These are phyloP conservation scores for Arachis monticola DNA, from an alignment of 331 rosid species.

Conservation along the genomic window DNA sequence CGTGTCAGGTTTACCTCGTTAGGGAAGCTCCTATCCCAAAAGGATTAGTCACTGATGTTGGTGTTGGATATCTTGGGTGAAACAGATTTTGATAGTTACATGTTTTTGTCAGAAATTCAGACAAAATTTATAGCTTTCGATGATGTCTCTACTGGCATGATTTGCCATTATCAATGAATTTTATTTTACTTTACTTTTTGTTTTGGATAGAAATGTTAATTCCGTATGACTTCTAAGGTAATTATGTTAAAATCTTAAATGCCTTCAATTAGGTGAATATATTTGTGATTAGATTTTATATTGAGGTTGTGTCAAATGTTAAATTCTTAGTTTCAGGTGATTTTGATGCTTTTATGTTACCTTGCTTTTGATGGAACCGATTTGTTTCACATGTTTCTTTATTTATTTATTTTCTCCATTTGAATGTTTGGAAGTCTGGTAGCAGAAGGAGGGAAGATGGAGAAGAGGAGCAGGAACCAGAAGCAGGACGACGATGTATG, in stretches of 20 bases:
- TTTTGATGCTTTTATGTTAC: neutral
- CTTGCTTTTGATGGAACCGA: slow-evolving; percentile 5
- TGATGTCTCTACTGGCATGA: neutral
- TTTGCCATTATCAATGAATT: neutral
- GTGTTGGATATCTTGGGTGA: no score
- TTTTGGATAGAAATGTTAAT: no score
- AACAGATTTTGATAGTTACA: neutral
- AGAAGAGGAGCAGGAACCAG: neutral
- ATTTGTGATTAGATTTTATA: neutral
- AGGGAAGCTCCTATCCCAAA: no score
- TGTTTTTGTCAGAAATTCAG: neutral
- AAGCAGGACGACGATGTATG: slow-evolving; percentile 26
- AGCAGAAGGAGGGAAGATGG: neutral
- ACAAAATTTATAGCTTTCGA: neutral
- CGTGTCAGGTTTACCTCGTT: no score
- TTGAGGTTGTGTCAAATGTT: neutral
- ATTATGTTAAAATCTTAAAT: neutral
- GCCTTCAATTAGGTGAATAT: neutral
- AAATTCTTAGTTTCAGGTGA: neutral
- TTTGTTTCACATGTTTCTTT: neutral
- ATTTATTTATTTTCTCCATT: neutral
- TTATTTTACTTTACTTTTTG: neutral
- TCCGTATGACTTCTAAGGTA: neutral
- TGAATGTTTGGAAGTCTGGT: slow-evolving; percentile 33
- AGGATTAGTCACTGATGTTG: no score